These are phyloP conservation scores for Psidium friedrichsthalianum DNA, from an alignment of 345 rosid genomes.

Conservation along the genomic window DNA sequence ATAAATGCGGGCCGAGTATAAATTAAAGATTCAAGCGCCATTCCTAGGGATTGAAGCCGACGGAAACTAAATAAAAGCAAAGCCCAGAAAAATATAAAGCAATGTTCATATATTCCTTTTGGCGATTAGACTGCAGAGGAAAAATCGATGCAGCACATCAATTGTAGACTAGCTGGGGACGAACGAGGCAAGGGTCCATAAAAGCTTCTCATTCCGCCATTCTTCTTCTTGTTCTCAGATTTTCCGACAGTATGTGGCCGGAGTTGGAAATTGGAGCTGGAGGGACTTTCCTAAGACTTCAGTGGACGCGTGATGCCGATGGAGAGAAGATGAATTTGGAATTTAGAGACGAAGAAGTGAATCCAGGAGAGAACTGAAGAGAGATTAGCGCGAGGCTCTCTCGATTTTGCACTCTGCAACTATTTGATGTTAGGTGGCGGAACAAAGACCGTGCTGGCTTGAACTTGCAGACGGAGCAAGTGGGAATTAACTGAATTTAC, in stretches of 20 bases:
- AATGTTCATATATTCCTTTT: background rate
- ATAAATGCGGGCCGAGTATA: slow-evolving; percentile 25
- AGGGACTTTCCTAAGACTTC: background rate
- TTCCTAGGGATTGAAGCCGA: background rate
- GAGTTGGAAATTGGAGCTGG: background rate
- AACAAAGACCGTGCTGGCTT: background rate
- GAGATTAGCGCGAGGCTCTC: background rate
- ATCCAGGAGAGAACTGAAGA: background rate
- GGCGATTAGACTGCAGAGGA: background rate
- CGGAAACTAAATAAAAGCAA: background rate
- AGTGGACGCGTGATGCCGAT: background rate
- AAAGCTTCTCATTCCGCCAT: background rate
- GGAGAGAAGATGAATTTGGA: background rate
- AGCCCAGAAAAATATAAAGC: background rate
- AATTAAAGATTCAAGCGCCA: slow-evolving; percentile 37
- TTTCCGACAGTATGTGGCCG: background rate
- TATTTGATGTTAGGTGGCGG: background rate
- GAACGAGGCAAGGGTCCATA: background rate
- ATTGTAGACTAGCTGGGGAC: background rate
- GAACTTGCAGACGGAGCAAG: background rate
- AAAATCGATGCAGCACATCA: background rate
- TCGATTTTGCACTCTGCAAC: background rate
- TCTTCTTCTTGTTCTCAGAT: background rate
- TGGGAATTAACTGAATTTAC: background rate
- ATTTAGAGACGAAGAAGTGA: background rate